Conservation (phyloP, 1,139 yeast species). For the Lodderomyces pseudojiufengensis region DNA sequence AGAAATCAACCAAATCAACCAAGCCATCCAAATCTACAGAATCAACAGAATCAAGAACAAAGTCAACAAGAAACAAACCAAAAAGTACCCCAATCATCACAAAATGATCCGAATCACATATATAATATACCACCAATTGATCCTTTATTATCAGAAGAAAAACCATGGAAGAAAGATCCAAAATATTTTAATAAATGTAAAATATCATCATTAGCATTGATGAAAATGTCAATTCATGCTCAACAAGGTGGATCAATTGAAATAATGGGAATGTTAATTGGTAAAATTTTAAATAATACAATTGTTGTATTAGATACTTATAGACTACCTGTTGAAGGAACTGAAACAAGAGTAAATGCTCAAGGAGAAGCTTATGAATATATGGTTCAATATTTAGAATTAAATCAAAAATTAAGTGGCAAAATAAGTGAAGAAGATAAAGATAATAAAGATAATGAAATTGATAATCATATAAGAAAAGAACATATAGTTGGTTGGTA, state of each 20-base stretch:
- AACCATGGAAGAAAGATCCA: constrained; percentile 46
- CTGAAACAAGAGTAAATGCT: constrained; percentile 94
- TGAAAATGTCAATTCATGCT: constrained; percentile 82
- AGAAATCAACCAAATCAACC: too few species aligned
- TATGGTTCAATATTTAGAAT: constrained; percentile 79
- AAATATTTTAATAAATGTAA: constrained; percentile 64
- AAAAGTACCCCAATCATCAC: not conserved
- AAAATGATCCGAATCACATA: constrained; percentile 3
- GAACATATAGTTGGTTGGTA: constrained; percentile 88
- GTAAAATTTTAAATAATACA: constrained; percentile 55
- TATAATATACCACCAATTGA: constrained; percentile 14
- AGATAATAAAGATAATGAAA: too few species aligned
- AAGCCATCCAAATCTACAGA: too few species aligned
- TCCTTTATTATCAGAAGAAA: constrained; percentile 12
- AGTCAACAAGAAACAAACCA: not conserved
- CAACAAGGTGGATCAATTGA: constrained; percentile 85
- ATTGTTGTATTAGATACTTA: constrained; percentile 80
- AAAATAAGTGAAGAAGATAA: not conserved
- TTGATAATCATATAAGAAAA: constrained; percentile 21
- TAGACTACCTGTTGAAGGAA: constrained; percentile 90
- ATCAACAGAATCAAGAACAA: not conserved
- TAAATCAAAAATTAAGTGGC: constrained; percentile 37
- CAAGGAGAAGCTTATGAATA: constrained; percentile 91
- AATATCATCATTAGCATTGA: constrained; percentile 70
- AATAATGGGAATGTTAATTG: constrained; percentile 93